phyloP scores from a whole-genome alignment of 148 eudicot genomes.

The Nepenthes gracilis region DNA sequence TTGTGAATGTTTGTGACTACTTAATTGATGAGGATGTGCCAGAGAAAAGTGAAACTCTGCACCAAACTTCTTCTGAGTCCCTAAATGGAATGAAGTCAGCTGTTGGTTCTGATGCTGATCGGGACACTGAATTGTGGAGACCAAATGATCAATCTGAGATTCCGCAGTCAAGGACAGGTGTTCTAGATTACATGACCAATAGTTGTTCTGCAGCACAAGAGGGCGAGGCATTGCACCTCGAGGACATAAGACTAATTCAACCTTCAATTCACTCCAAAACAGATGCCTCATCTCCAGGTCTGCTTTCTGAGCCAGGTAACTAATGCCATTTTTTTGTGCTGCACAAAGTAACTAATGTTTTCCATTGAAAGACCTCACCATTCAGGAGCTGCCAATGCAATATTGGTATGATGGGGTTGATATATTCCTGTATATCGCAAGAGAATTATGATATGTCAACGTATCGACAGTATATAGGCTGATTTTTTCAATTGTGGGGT shows the following conservation, averaged over 20 bases:
- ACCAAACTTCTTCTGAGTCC: constrained; percentile 7
- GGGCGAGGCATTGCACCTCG: constrained; percentile 17
- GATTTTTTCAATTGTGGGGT: no score
- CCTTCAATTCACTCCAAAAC: constrained; percentile 22
- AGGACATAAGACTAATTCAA: constrained; percentile 36
- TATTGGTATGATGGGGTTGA: no score
- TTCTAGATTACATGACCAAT: constrained; percentile 4
- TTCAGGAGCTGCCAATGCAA: no score
- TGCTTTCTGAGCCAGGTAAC: constrained; percentile 51
- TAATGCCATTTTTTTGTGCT: constrained; percentile 6
- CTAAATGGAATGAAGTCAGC: constrained; percentile 4
- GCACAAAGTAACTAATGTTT: background rate
- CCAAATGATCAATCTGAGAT: constrained; percentile 11
- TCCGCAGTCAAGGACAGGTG: constrained; percentile 12
- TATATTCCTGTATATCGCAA: no score
- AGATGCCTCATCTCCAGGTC: constrained; percentile 26
- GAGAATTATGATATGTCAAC: no score
- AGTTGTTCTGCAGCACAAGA: constrained; percentile 21
- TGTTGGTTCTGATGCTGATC: constrained; percentile 13
- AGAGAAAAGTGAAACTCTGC: constrained; percentile 10
- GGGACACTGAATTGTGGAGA: constrained; percentile 12
- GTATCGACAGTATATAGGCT: no score
- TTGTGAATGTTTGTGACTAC: constrained; percentile 11
- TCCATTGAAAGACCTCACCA: no score
- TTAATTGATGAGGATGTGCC: constrained; percentile 17